Conservation (phyloP, 345 rosid genomes). For the Abelmoschus esculentus region DNA sequence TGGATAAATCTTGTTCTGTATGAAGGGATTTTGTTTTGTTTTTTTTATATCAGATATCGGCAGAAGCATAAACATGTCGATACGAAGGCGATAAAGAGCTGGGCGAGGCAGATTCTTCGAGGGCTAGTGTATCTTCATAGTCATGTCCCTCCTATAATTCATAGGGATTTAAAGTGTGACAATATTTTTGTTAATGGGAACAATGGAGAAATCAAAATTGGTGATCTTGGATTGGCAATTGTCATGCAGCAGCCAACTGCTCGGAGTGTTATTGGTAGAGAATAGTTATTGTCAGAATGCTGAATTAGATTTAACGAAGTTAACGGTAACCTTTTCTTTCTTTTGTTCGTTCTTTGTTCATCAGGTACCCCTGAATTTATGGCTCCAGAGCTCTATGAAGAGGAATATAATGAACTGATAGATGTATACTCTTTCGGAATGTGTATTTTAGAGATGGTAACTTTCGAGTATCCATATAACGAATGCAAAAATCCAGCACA, state of each 20-base stretch:
- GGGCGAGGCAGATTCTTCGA: slow-evolving; percentile 58
- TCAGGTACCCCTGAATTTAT: slow-evolving; percentile 64
- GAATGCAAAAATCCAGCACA: slow-evolving; percentile 72
- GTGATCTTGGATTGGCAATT: slow-evolving; percentile 64
- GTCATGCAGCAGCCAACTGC: slow-evolving; percentile 61
- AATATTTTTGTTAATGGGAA: slow-evolving; percentile 60
- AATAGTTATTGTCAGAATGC: neutral
- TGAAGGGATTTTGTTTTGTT: slow-evolving; percentile 8
- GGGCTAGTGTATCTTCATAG: slow-evolving; percentile 52
- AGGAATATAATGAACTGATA: slow-evolving; percentile 64
- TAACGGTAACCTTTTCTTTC: neutral
- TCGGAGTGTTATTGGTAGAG: slow-evolving; percentile 52
- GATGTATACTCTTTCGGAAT: slow-evolving; percentile 64
- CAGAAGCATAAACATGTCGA: slow-evolving; percentile 54
- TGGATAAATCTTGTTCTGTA: neutral
- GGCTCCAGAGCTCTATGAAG: slow-evolving; percentile 75
- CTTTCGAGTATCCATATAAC: slow-evolving; percentile 55
- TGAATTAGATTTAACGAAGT: neutral
- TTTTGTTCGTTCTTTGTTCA: slow-evolving; percentile 2
- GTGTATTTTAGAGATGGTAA: slow-evolving; percentile 74
- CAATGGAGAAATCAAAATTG: slow-evolving; percentile 61
- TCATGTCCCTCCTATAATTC: slow-evolving; percentile 49
- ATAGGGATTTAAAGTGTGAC: slow-evolving; percentile 65
- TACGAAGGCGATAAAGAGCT: slow-evolving; percentile 47
- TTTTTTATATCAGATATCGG: slow-evolving; percentile 30